Evolutionary conservation across 2,329 filamentous ascomycete species (phyloP).

Genomic region (Pseudopyrenochaeta lycopersici): DNA sequence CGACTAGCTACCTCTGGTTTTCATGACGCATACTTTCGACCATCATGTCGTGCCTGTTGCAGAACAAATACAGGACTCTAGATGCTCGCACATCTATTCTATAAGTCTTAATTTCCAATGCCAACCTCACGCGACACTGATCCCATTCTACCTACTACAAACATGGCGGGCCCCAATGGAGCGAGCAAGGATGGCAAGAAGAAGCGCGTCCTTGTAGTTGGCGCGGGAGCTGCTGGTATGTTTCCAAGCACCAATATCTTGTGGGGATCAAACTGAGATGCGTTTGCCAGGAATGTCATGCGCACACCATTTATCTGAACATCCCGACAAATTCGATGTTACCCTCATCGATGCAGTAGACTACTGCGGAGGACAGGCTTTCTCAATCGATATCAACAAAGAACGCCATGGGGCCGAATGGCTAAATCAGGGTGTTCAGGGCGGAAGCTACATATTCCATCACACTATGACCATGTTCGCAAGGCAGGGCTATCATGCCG

Average conservation of each 20-base stretch:
- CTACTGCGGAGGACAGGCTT: constrained; percentile 69
- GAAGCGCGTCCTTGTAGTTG: constrained; percentile 48
- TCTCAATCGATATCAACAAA: constrained; percentile 65
- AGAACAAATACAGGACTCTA: constrained; percentile 20
- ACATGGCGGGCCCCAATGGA: constrained; percentile 39
- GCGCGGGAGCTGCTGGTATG: constrained; percentile 52
- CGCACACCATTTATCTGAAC: constrained; percentile 71
- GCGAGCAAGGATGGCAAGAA: constrained; percentile 40
- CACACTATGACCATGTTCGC: constrained; percentile 73
- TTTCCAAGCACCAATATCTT: not conserved
- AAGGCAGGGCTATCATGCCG: constrained; percentile 63
- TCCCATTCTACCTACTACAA: constrained; percentile 41
- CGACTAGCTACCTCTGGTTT: constrained; percentile 32
- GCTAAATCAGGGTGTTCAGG: constrained; percentile 71
- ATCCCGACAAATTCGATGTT: constrained; percentile 71
- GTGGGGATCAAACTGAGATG: constrained; percentile 1
- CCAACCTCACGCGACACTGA: constrained; percentile 33
- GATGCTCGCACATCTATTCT: not conserved
- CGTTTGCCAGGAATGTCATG: constrained; percentile 65
- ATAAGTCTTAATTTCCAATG: constrained; percentile 17
- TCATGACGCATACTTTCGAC: constrained; percentile 44
- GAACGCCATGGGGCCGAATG: constrained; percentile 65
- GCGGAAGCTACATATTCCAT: constrained; percentile 72
- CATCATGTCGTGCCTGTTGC: constrained; percentile 16
- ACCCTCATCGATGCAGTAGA: constrained; percentile 54